These are phyloP conservation scores for Citeromyces nyonsensis DNA, from an alignment of 805 yeast species.

Conservation along the genomic window DNA sequence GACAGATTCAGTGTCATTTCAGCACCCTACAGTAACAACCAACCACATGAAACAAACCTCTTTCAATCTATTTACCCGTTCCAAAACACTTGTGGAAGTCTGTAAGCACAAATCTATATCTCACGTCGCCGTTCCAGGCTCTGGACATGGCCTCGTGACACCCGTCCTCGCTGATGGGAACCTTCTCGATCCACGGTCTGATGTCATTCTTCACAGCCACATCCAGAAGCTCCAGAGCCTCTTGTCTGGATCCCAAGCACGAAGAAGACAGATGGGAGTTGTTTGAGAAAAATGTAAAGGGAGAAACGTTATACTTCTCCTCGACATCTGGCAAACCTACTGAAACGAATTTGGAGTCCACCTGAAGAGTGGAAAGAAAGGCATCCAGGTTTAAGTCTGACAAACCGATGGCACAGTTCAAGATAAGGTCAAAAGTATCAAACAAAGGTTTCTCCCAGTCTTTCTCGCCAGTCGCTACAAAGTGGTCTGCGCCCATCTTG, in stretches of 20 bases:
- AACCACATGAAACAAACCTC: no score
- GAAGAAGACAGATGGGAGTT: constrained; percentile 29
- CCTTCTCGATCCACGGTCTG: constrained; percentile 33
- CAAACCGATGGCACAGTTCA: constrained; percentile 24
- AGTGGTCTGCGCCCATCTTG: constrained; percentile 22
- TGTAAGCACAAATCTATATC: constrained; percentile 35
- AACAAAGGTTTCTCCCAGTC: constrained; percentile 20
- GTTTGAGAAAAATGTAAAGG: constrained; percentile 31
- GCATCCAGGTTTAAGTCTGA: constrained; percentile 19
- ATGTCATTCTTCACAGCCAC: constrained; percentile 26
- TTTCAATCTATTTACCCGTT: background rate
- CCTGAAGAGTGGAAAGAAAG: constrained; percentile 16
- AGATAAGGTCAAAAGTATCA: constrained; percentile 21
- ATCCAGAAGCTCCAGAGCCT: constrained; percentile 27
- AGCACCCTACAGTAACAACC: no score
- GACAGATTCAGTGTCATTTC: no score
- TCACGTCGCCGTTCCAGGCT: constrained; percentile 29
- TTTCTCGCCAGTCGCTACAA: constrained; percentile 29
- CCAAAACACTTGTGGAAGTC: constrained; percentile 29
- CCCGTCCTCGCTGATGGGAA: constrained; percentile 27
- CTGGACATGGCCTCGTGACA: constrained; percentile 25
- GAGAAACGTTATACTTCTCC: constrained; percentile 26
- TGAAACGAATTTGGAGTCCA: constrained; percentile 24
- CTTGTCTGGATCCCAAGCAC: constrained; percentile 29
- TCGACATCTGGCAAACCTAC: constrained; percentile 29